Conservation (phyloP, 1,284 basidiomycete species). For the Mycosarcoma maydis region DNA sequence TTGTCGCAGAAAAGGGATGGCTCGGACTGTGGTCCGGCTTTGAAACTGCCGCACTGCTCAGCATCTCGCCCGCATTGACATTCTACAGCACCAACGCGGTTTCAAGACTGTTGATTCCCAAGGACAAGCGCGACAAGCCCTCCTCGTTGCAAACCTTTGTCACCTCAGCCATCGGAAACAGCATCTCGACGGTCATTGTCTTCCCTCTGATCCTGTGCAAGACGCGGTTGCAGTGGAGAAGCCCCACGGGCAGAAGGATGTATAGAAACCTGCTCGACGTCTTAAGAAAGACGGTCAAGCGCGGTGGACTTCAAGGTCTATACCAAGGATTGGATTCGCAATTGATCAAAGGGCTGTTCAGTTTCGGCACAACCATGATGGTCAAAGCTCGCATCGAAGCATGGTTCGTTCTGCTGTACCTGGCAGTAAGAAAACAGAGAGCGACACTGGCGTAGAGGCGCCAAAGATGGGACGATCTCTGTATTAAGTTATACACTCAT, state of each 20-base stretch:
- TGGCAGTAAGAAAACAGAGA: conserved; percentile 22
- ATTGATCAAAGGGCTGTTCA: conserved; percentile 56
- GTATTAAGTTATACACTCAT: too few species aligned
- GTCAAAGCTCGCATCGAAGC: conserved; percentile 58
- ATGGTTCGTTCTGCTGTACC: conserved; percentile 46
- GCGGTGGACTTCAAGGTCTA: conserved; percentile 48
- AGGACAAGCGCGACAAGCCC: conserved; percentile 40
- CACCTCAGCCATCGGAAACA: conserved; percentile 68
- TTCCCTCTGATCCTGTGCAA: conserved; percentile 69
- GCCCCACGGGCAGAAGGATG: conserved; percentile 61
- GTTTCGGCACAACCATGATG: conserved; percentile 58
- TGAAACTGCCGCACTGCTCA: conserved; percentile 65
- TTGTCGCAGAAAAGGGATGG: conserved; percentile 66
- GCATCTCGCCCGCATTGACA: conserved; percentile 68
- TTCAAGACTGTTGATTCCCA: conserved; percentile 58
- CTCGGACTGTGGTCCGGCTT: conserved; percentile 68
- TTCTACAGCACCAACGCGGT: conserved; percentile 64
- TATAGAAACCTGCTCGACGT: conserved; percentile 58
- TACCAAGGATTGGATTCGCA: conserved; percentile 60
- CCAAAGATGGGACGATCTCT: too few species aligned
- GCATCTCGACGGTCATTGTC: conserved; percentile 66
- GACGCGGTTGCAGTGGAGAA: conserved; percentile 67
- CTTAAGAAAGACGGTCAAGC: conserved; percentile 48
- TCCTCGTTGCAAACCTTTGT: conserved; percentile 67
- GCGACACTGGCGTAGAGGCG: conserved; percentile 13